Evolutionary conservation across 495 filamentous ascomycete species (phyloP).

Genomic region (Umbilicaria muhlenbergii): DNA sequence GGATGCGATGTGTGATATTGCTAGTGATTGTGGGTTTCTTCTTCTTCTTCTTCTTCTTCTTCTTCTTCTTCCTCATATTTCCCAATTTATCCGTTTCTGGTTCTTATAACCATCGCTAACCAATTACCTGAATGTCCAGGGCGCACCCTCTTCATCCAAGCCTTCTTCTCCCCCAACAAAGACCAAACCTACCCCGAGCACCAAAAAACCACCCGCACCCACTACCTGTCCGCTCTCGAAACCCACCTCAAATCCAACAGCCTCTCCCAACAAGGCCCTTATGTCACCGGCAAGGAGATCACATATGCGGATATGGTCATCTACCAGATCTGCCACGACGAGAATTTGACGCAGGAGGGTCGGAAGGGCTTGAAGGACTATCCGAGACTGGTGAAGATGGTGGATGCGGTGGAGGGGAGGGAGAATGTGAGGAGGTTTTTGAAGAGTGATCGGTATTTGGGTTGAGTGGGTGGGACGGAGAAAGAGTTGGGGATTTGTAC

Average conservation of each 20-base stretch:
- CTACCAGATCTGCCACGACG: slow-evolving; percentile 17
- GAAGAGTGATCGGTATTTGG: slow-evolving; percentile 15
- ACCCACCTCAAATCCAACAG: slow-evolving; percentile 10
- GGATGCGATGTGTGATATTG: slow-evolving; percentile 28
- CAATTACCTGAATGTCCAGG: no score
- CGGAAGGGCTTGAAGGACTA: slow-evolving; percentile 16
- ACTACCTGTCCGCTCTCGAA: slow-evolving; percentile 10
- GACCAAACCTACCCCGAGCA: slow-evolving; percentile 12
- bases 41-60: neutral
- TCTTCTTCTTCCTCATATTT: no score
- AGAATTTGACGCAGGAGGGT: slow-evolving; percentile 14
- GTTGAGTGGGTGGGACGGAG: slow-evolving; percentile 11
- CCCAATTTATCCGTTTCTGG: no score
- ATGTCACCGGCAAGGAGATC: slow-evolving; percentile 10
- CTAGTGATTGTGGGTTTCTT: slow-evolving; percentile 18
- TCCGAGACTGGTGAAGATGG: slow-evolving; percentile 14
- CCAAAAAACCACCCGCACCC: slow-evolving; percentile 4
- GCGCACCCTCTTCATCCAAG: slow-evolving; percentile 16
- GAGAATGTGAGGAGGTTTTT: slow-evolving; percentile 16
- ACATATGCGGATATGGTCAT: slow-evolving; percentile 19
- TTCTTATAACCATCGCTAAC: no score
- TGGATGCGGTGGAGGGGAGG: slow-evolving; percentile 15
- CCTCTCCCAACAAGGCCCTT: slow-evolving; percentile 11
- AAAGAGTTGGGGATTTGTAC: slow-evolving; percentile 1
- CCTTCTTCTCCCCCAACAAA: slow-evolving; percentile 13